These are phyloP conservation scores for Xenosphaeropsis pyriputrescens DNA, from an alignment of 2,329 filamentous ascomycete species.

Conservation along the genomic window DNA sequence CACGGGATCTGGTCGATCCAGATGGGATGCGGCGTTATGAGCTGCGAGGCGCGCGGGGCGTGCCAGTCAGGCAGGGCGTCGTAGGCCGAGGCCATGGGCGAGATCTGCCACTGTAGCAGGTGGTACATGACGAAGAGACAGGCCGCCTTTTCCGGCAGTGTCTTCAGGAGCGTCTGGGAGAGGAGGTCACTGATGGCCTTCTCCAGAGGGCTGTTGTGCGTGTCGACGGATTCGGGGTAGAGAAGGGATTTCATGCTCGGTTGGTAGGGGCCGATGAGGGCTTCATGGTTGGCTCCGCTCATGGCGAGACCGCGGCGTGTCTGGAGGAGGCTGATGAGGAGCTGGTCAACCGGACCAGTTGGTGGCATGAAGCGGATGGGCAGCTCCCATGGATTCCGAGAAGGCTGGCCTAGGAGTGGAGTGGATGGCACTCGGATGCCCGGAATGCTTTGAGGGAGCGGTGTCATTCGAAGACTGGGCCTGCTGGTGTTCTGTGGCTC, in stretches of 20 bases:
- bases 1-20: constrained; percentile 19
- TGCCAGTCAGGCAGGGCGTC: constrained; percentile 11
- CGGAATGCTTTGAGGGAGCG: background rate
- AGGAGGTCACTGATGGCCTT: constrained; percentile 16
- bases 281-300: constrained; percentile 10
- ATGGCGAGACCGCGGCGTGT: constrained; percentile 20
- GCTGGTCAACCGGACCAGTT: constrained; percentile 19
- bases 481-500: no score
- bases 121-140: constrained; percentile 9
- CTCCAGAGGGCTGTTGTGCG: constrained; percentile 11
- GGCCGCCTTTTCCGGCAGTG: constrained; percentile 9
- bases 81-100: constrained; percentile 7
- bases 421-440: background rate
- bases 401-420: constrained; percentile 12
- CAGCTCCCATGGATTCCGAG: constrained; percentile 16
- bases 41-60: constrained; percentile 10
- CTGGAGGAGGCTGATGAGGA: constrained; percentile 21
- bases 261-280: constrained; percentile 18
- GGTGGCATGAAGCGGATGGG: constrained; percentile 17
- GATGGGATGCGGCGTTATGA: constrained; percentile 18
- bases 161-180: constrained; percentile 4
- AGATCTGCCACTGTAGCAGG: constrained; percentile 13
- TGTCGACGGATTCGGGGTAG: constrained; percentile 12
- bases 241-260: constrained; percentile 20
- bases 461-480: background rate